Evolutionary conservation across 1,139 yeast genomes (phyloP).

Genomic region (Groenewaldozyma sp.): DNA sequence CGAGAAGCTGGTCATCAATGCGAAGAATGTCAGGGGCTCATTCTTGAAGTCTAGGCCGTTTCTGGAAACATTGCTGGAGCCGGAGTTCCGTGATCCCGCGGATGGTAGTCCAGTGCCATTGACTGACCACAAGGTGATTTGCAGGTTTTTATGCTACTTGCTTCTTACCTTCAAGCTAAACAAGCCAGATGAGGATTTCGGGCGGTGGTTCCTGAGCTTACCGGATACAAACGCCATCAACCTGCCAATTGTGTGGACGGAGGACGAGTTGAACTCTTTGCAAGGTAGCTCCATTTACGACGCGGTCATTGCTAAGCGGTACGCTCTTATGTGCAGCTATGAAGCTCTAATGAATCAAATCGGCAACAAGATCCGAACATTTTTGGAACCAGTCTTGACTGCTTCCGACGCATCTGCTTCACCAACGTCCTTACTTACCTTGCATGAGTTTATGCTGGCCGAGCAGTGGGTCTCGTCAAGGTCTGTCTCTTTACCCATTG

Average conservation of each 20-base stretch:
- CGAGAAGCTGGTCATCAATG: not conserved
- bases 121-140: not conserved
- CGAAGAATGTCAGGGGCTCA: not conserved
- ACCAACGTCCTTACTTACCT: not conserved
- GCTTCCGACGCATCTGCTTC: conserved; percentile 6
- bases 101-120: not conserved
- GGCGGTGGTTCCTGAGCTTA: conserved; percentile 18
- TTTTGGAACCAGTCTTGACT: conserved; percentile 12
- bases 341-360: conserved; percentile 15
- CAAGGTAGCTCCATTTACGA: conserved; percentile 24
- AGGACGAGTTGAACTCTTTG: conserved; percentile 19
- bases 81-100: not conserved
- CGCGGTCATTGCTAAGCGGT: conserved; percentile 23
- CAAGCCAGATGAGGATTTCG: conserved; percentile 16
- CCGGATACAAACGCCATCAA: conserved; percentile 24
- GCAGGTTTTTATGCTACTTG: conserved; percentile 8
- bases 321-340: conserved; percentile 20
- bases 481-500: conserved; percentile 18
- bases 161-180: conserved; percentile 17
- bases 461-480: conserved; percentile 31
- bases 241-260: conserved; percentile 26
- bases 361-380: conserved; percentile 14
- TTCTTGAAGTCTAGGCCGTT: not conserved
- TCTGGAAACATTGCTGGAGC: not conserved
- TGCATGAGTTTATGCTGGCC: conserved; percentile 22